Conservation (phyloP, 2,329 filamentous ascomycete genomes). For the Rhynchosporium secalis region DNA sequence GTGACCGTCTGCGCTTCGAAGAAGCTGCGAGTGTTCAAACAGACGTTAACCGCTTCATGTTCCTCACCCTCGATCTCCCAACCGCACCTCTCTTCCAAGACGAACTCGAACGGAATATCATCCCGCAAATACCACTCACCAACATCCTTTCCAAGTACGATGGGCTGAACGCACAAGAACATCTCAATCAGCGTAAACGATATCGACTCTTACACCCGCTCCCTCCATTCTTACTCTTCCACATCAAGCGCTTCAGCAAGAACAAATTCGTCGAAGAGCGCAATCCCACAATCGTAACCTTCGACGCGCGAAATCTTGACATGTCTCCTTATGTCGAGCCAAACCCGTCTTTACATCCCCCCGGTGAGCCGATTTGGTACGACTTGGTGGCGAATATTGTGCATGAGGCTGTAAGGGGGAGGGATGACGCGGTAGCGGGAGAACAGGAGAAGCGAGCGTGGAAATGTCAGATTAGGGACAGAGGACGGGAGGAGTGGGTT, state of each 20-base stretch:
- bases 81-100: slow-evolving; percentile 94
- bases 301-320: slow-evolving; percentile 81
- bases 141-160: slow-evolving; percentile 91
- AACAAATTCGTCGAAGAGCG: slow-evolving; percentile 97
- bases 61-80: slow-evolving; percentile 90
- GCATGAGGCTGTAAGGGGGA: slow-evolving; percentile 75
- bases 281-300: slow-evolving; percentile 97
- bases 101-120: slow-evolving; percentile 91
- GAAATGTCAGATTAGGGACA: slow-evolving; percentile 87
- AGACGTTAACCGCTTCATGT: slow-evolving; percentile 77
- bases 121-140: slow-evolving; percentile 84
- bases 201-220: slow-evolving; percentile 89
- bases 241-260: slow-evolving; percentile 93
- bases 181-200: slow-evolving; percentile 81
- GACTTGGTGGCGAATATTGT: slow-evolving; percentile 95
- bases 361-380: slow-evolving; percentile 85
- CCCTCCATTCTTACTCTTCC: slow-evolving; percentile 87
- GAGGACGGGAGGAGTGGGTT: slow-evolving; percentile 82
- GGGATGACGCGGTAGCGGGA: slow-evolving; percentile 82
- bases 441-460: slow-evolving; percentile 88
- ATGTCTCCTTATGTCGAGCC: slow-evolving; percentile 91
- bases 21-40: slow-evolving; percentile 81
- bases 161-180: slow-evolving; percentile 82
- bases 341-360: slow-evolving; percentile 67
- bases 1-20: slow-evolving; percentile 88